Evolutionary conservation across 352 stramenopile genomes (phyloP).

Genomic region (Phytopythium delawarense): DNA sequence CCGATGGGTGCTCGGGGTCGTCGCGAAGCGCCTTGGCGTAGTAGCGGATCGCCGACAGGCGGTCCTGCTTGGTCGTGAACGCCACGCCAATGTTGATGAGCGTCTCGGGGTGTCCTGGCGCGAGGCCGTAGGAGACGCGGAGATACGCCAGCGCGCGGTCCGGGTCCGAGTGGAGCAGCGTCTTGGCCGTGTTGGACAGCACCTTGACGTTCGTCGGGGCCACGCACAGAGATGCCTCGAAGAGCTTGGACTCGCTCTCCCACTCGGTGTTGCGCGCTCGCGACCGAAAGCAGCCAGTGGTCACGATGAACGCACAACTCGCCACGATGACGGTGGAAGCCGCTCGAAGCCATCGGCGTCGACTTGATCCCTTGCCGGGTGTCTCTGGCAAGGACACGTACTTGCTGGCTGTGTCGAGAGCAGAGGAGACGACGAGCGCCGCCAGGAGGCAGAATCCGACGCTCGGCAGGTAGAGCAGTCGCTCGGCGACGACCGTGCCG

Average conservation of each 20-base stretch:
- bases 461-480: conserved; percentile 89
- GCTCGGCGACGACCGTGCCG: conserved; percentile 88
- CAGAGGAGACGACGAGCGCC: conserved; percentile 29
- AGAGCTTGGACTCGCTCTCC: conserved; percentile 51
- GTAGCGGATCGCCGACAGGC: not conserved
- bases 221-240: conserved; percentile 44
- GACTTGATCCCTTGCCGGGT: not conserved
- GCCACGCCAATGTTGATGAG: conserved; percentile 56
- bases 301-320: conserved; percentile 23
- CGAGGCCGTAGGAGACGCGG: conserved; percentile 27
- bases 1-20: conserved; percentile 4
- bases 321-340: conserved; percentile 6
- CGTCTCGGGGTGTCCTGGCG: conserved; percentile 46
- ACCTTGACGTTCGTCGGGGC: conserved; percentile 75
- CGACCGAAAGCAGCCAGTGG: conserved; percentile 33
- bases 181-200: conserved; percentile 69
- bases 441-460: conserved; percentile 78
- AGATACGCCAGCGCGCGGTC: conserved; percentile 31
- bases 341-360: not conserved
- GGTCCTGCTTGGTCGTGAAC: conserved; percentile 13
- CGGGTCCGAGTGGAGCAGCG: conserved; percentile 41
- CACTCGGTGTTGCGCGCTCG: conserved; percentile 62
- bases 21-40: not conserved
- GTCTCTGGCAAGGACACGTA: conserved; percentile 5
- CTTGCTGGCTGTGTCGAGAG: conserved; percentile 20